Percentiles rank a stretch among this genome's conserved stretches.
Evolutionary conservation across 495 filamentous ascomycete species (phyloP).

Genomic region (Tuber borchii): DNA sequence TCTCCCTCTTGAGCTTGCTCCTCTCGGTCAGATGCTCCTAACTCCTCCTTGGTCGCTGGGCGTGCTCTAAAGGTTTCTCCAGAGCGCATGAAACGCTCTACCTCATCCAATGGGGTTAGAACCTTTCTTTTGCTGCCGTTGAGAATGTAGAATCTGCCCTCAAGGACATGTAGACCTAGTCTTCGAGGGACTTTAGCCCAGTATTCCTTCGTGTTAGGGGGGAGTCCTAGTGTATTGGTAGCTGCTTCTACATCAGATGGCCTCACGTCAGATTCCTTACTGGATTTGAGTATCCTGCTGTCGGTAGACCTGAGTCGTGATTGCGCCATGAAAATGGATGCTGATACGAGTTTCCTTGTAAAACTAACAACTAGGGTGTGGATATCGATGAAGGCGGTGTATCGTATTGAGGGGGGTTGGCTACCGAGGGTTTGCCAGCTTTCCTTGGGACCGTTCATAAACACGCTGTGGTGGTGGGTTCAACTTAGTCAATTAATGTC

Average conservation of each 20-base stretch:
- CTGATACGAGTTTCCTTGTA: conserved; percentile 62
- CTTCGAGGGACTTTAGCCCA: conserved; percentile 46
- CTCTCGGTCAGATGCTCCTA: neutral
- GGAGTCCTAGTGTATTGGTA: conserved; percentile 51
- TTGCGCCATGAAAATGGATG: conserved; percentile 60
- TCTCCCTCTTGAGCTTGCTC: neutral
- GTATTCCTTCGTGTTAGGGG: conserved; percentile 47
- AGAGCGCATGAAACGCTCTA: conserved; percentile 18
- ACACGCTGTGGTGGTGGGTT: conserved; percentile 47
- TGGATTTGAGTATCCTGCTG: conserved; percentile 35
- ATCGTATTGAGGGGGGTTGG: conserved; percentile 59
- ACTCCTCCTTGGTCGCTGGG: neutral
- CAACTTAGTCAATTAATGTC: conserved; percentile 19
- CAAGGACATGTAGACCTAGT: conserved; percentile 25
- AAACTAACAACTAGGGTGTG: conserved; percentile 60
- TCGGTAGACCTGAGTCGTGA: conserved; percentile 50
- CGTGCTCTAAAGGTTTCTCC: neutral
- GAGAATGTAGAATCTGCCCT: conserved; percentile 19
- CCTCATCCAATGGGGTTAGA: conserved; percentile 19
- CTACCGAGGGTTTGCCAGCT: conserved; percentile 55
- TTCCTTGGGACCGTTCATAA: conserved; percentile 65
- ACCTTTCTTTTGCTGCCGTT: conserved; percentile 9
- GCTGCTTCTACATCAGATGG: conserved; percentile 61
- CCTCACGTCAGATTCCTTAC: conserved; percentile 46
- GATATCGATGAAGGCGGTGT: conserved; percentile 65